Evolutionary conservation across 2,329 filamentous ascomycete genomes (phyloP).

Genomic region (Pseudocercospora fijiensis): DNA sequence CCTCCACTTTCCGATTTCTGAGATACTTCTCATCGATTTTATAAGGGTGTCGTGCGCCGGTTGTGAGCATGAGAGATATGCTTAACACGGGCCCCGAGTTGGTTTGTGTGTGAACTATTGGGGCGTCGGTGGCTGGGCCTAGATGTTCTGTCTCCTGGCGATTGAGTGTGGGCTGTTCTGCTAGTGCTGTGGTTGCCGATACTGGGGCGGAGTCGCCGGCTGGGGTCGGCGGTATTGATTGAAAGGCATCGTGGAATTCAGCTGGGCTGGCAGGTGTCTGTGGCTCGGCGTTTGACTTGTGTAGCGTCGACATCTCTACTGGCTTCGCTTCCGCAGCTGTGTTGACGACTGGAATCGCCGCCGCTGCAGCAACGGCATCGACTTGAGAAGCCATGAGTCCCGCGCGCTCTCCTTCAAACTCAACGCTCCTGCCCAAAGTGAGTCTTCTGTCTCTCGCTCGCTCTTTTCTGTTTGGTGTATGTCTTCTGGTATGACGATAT

Average conservation of each 20-base stretch:
- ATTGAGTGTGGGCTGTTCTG: conserved; percentile 28
- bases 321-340: conserved; percentile 14
- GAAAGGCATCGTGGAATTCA: conserved; percentile 15
- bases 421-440: not conserved
- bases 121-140: conserved; percentile 49
- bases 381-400: conserved; percentile 15
- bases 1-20: conserved; percentile 72
- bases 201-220: not conserved
- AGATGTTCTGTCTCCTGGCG: conserved; percentile 48
- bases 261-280: conserved; percentile 10
- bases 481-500: not conserved
- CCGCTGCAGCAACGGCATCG: conserved; percentile 24
- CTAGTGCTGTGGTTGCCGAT: not conserved
- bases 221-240: conserved; percentile 4
- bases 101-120: conserved; percentile 36
- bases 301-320: conserved; percentile 15
- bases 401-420: not conserved
- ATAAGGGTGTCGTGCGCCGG: conserved; percentile 81
- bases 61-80: conserved; percentile 76
- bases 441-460: not conserved
- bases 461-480: not conserved
- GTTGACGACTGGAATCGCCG: conserved; percentile 10
- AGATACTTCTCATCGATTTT: conserved; percentile 86
- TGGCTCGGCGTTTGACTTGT: conserved; percentile 1
- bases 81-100: conserved; percentile 53